Evolutionary conservation across 2,329 filamentous ascomycete species (phyloP).

Genomic region (Blastomyces parvus): DNA sequence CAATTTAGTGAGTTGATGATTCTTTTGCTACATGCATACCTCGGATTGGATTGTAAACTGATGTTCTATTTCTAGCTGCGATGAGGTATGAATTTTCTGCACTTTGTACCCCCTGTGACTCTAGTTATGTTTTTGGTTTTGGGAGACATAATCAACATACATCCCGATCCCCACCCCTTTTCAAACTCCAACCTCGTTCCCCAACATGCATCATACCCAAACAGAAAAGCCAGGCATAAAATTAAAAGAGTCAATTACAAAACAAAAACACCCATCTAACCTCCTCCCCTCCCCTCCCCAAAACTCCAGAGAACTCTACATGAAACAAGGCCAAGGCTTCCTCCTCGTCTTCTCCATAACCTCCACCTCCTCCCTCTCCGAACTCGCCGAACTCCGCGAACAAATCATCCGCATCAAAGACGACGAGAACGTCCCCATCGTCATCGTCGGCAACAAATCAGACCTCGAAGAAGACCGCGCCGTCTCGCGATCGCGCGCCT

Average conservation of each 20-base stretch:
- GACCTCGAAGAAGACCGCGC: constrained; percentile 78
- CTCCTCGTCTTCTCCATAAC: constrained; percentile 88
- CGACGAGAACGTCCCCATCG: constrained; percentile 73
- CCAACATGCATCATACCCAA: background rate
- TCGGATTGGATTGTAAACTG: constrained; percentile 7
- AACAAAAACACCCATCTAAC: constrained; percentile 25
- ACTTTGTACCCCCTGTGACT: too few species aligned
- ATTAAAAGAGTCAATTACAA: background rate
- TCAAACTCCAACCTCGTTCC: background rate
- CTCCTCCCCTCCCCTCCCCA: background rate
- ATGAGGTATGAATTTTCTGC: constrained; percentile 42
- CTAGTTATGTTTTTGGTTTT: too few species aligned
- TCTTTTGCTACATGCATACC: background rate
- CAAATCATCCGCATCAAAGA: constrained; percentile 89
- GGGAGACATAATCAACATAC: too few species aligned
- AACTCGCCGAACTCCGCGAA: constrained; percentile 71
- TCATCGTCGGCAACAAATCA: constrained; percentile 86
- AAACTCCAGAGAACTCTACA: constrained; percentile 62
- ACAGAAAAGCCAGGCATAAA: background rate
- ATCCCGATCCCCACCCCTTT: background rate
- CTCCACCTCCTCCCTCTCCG: constrained; percentile 69
- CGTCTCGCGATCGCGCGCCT: constrained; percentile 68
- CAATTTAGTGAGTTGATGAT: constrained; percentile 64
- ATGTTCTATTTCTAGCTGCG: constrained; percentile 34
- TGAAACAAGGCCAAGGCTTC: constrained; percentile 89